Evolutionary conservation across 495 filamentous ascomycete species (phyloP).

Genomic region (Parathielavia hyrcaniae): DNA sequence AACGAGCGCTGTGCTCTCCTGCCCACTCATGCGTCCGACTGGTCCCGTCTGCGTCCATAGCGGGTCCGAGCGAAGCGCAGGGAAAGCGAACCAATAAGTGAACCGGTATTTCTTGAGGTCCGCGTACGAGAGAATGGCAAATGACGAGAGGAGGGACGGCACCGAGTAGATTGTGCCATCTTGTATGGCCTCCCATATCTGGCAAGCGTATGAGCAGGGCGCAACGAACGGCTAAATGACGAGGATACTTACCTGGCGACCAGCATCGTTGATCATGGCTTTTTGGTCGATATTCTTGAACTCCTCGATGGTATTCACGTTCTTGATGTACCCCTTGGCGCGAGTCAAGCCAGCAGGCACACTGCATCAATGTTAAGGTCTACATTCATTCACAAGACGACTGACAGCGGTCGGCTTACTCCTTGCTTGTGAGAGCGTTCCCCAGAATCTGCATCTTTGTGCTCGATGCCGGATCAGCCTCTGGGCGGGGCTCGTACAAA

Average conservation of each 20-base stretch:
- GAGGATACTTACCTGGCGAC: slow-evolving; percentile 56
- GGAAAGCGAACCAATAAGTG: slow-evolving; percentile 91
- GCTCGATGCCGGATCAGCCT: slow-evolving; percentile 61
- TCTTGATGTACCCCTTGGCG: slow-evolving; percentile 89
- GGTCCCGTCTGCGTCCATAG: slow-evolving; percentile 56
- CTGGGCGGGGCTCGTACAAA: slow-evolving; percentile 74
- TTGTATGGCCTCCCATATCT: slow-evolving; percentile 96
- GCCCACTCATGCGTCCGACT: slow-evolving; percentile 49
- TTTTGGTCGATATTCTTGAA: slow-evolving; percentile 72
- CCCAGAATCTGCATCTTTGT: slow-evolving; percentile 83
- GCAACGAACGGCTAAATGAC: neutral
- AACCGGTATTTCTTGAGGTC: slow-evolving; percentile 96
- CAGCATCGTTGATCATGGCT: slow-evolving; percentile 64
- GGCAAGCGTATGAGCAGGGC: slow-evolving; percentile 14
- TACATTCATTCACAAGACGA: neutral
- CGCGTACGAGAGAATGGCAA: slow-evolving; percentile 85
- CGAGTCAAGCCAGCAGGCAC: slow-evolving; percentile 65
- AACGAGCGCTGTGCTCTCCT: slow-evolving; percentile 67
- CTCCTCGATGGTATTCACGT: slow-evolving; percentile 93
- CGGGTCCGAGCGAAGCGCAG: slow-evolving; percentile 81
- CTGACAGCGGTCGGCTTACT: slow-evolving; percentile 48
- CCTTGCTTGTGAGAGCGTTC: slow-evolving; percentile 71
- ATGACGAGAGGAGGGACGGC: slow-evolving; percentile 82
- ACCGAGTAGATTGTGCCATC: slow-evolving; percentile 94
- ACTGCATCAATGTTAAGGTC: slow-evolving; percentile 40